phyloP scores from a whole-genome alignment of 2,329 filamentous ascomycete genomes.

The Diaporthe caulivora region DNA sequence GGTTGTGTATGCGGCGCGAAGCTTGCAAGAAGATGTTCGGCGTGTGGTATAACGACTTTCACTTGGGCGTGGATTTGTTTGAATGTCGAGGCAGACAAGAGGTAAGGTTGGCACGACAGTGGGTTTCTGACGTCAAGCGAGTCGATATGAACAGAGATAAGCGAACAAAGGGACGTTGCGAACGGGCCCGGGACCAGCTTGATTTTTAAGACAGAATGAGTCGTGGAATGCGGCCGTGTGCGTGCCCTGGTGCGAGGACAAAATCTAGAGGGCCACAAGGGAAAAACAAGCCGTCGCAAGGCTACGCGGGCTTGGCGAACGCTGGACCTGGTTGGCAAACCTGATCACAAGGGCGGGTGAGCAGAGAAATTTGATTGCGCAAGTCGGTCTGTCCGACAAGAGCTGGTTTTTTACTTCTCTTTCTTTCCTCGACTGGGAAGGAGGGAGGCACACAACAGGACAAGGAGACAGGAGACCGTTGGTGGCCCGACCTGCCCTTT shows the following conservation, averaged over 20 bases:
- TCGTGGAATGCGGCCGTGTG: conserved; percentile 29
- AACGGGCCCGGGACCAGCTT: conserved; percentile 26
- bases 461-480: background rate
- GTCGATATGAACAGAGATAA: background rate
- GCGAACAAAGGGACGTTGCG: conserved; percentile 23
- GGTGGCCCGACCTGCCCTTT: background rate
- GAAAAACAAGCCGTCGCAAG: conserved; percentile 29
- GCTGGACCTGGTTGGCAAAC: conserved; percentile 27
- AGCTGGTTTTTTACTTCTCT: background rate
- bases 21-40: background rate
- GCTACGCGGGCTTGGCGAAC: conserved; percentile 30
- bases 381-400: conserved; percentile 14
- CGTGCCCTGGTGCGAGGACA: conserved; percentile 6
- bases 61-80: background rate
- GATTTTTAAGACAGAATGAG: conserved; percentile 28
- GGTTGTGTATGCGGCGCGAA: background rate
- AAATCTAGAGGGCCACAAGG: conserved; percentile 6
- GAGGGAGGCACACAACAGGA: background rate
- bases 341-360: conserved; percentile 20
- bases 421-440: background rate
- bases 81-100: conserved; percentile 27
- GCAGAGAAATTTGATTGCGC: conserved; percentile 26
- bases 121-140: conserved; percentile 16
- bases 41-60: background rate
- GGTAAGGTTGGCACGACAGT: background rate